These are phyloP conservation scores for Leccinum sublutescens DNA, from an alignment of 768 basidiomycete species.

Conservation along the genomic window DNA sequence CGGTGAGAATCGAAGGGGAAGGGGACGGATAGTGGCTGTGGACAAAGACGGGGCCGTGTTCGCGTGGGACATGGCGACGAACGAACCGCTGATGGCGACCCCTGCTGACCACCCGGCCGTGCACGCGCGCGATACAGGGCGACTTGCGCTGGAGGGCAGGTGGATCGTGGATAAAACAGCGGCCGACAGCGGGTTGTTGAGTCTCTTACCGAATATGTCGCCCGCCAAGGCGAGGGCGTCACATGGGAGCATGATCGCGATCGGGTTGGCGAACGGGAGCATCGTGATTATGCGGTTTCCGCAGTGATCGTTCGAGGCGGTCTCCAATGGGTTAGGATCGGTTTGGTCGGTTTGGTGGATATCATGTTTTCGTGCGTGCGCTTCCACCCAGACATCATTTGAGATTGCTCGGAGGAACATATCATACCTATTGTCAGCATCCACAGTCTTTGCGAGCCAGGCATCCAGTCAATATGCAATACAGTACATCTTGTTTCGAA, in stretches of 20 bases:
- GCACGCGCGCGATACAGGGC: conserved; percentile 5
- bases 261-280: conserved; percentile 30
- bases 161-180: conserved; percentile 28
- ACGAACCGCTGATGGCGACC: conserved; percentile 16
- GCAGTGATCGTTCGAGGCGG: not conserved
- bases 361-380: not conserved
- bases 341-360: not conserved
- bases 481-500: too few species aligned
- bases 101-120: conserved; percentile 18
- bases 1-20: not conserved
- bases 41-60: conserved; percentile 25
- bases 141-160: conserved; percentile 17
- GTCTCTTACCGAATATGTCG: conserved; percentile 31
- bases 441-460: too few species aligned
- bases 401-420: too few species aligned
- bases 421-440: too few species aligned
- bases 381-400: too few species aligned
- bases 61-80: conserved; percentile 28
- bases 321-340: not conserved
- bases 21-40: conserved; percentile 22
- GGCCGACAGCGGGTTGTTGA: conserved; percentile 2
- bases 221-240: conserved; percentile 24
- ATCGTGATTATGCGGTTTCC: conserved; percentile 29
- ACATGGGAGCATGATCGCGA: conserved; percentile 20
- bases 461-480: too few species aligned